phyloP scores from a whole-genome alignment of 805 yeast species.

The Candida vartiovaarae region DNA sequence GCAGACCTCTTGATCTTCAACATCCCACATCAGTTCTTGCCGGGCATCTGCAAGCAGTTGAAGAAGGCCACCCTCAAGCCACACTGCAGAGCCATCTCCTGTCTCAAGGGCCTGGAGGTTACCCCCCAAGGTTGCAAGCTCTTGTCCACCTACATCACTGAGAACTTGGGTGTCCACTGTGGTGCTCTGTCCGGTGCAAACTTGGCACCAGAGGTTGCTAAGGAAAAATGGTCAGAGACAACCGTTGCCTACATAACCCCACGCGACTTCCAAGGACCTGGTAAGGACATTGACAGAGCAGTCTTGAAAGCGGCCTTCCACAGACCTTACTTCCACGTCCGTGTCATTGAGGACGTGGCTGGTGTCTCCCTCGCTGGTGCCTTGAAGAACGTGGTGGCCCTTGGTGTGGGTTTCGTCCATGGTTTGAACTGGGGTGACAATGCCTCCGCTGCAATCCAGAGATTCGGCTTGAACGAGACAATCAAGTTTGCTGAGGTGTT shows the following conservation, averaged over 20 bases:
- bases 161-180: slow-evolving; percentile 78
- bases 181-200: slow-evolving; percentile 98
- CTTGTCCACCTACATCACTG: slow-evolving; percentile 71
- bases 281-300: slow-evolving; percentile 51
- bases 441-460: slow-evolving; percentile 95
- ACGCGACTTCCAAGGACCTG: slow-evolving; percentile 41
- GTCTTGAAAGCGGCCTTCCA: slow-evolving; percentile 83
- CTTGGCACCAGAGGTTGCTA: slow-evolving; percentile 95
- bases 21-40: slow-evolving; percentile 94
- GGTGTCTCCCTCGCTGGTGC: slow-evolving; percentile 98
- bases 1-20: slow-evolving; percentile 89
- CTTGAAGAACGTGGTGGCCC: slow-evolving; percentile 89
- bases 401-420: slow-evolving; percentile 95
- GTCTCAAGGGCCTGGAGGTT: slow-evolving; percentile 87
- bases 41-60: slow-evolving; percentile 66
- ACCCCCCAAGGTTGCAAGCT: slow-evolving; percentile 78
- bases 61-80: slow-evolving; percentile 62
- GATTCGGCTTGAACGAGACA: slow-evolving; percentile 89
- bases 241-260: slow-evolving; percentile 88
- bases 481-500: slow-evolving; percentile 78
- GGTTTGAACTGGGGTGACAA: slow-evolving; percentile 99
- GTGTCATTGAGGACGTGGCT: slow-evolving; percentile 86
- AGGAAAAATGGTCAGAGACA: slow-evolving; percentile 94
- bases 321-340: slow-evolving; percentile 96
- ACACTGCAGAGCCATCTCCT: slow-evolving; percentile 80